Evolutionary conservation across 345 rosid species (phyloP).

Genomic region (Citrus medica): DNA sequence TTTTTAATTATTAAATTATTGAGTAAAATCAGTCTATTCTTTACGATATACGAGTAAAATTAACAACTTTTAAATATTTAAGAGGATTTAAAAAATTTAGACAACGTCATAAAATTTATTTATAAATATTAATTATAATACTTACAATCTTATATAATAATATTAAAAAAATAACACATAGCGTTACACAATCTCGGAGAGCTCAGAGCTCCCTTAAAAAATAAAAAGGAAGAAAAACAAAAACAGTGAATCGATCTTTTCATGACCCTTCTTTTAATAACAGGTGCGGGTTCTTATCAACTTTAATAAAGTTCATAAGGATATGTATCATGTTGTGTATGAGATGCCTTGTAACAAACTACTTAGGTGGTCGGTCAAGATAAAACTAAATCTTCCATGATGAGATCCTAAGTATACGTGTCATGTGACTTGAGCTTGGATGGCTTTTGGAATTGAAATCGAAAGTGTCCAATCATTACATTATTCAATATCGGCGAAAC

Average conservation of each 20-base stretch:
- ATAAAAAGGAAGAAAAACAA: background rate
- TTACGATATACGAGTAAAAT: too few relatives aligned
- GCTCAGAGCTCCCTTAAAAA: background rate
- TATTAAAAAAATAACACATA: too few relatives aligned
- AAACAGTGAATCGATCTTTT: background rate
- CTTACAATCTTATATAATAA: too few relatives aligned
- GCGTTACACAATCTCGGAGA: background rate
- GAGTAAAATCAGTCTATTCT: too few relatives aligned
- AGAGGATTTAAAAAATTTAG: too few relatives aligned
- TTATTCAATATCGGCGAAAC: background rate
- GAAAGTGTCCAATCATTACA: slow-evolving; percentile 21
- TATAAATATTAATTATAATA: too few relatives aligned
- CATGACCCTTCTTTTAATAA: slow-evolving; percentile 1
- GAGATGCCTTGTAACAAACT: background rate
- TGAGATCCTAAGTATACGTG: slow-evolving; percentile 16
- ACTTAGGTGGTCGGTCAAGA: slow-evolving; percentile 12
- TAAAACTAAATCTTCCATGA: slow-evolving; percentile 11
- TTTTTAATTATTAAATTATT: too few relatives aligned
- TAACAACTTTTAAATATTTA: too few relatives aligned
- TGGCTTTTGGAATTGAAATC: background rate
- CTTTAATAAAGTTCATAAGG: slow-evolving; percentile 26
- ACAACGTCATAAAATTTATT: too few relatives aligned
- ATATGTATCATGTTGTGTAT: background rate
- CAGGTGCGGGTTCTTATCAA: slow-evolving; percentile 23
- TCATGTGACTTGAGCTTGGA: slow-evolving; percentile 6